Conservation (phyloP, 345 rosid species). For the Corymbia maculata region DNA sequence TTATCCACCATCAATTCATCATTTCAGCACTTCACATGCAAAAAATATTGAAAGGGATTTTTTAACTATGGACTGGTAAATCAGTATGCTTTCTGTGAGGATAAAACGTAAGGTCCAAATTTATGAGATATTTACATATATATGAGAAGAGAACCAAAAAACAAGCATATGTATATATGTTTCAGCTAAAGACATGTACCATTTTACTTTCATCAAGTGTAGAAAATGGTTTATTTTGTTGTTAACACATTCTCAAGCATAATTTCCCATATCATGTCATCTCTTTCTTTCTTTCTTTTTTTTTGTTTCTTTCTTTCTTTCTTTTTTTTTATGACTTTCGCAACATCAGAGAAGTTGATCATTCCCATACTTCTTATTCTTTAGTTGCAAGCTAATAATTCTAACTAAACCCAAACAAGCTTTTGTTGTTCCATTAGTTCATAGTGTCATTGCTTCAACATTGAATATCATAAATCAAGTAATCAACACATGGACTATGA, state of each 20-base stretch:
- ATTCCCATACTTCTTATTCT: not conserved
- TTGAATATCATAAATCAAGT: not conserved
- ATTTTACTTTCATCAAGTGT: not conserved
- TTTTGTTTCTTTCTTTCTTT: not conserved
- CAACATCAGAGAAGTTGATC: not conserved
- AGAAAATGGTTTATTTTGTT: not conserved
- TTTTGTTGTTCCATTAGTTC: not conserved
- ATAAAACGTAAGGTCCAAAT: not conserved
- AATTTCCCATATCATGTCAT: not conserved
- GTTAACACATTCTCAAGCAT: not conserved
- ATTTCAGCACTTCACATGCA: not conserved
- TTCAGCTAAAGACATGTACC: not conserved
- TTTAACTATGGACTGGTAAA: not conserved
- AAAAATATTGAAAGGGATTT: not conserved
- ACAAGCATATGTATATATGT: not conserved
- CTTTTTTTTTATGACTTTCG: not conserved
- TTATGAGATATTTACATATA: not conserved
- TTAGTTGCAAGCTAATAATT: not conserved
- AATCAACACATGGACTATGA: not conserved
- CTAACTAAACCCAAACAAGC: not conserved
- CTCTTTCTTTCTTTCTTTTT: not conserved
- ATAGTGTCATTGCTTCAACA: not conserved
- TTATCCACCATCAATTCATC: not conserved
- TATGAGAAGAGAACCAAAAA: not conserved
- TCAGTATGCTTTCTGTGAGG: not conserved